phyloP scores from a whole-genome alignment of 2,329 filamentous ascomycete species.

The Aquanectria penicillioides region DNA sequence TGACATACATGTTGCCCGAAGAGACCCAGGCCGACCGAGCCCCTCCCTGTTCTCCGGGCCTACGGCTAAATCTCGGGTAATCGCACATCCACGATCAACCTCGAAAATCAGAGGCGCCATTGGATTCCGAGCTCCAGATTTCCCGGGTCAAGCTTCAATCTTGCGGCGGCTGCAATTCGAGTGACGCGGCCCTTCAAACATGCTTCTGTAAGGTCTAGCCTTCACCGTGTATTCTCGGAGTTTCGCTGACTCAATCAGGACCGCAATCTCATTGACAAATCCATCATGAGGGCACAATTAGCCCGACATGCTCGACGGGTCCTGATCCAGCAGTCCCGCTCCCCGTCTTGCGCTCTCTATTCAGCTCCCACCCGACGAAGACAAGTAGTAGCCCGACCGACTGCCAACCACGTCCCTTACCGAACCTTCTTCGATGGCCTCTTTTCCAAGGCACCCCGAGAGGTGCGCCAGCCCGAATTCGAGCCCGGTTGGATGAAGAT shows the following conservation, averaged over 20 bases:
- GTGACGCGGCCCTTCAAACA: conserved; percentile 34
- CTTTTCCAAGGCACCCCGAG: conserved; percentile 67
- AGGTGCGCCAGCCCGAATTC: conserved; percentile 69
- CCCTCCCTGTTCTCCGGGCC: neutral
- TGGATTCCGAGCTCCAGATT: conserved; percentile 33
- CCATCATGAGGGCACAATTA: conserved; percentile 57
- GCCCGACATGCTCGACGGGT: conserved; percentile 56
- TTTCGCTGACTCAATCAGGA: conserved; percentile 29
- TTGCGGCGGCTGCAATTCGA: conserved; percentile 21
- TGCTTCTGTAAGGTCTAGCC: conserved; percentile 33
- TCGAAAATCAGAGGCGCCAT: conserved; percentile 39
- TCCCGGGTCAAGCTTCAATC: conserved; percentile 25
- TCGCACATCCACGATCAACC: conserved; percentile 23
- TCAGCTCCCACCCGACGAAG: conserved; percentile 43
- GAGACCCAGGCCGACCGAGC: too few species aligned
- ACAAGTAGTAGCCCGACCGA: conserved; percentile 36
- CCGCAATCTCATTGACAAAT: conserved; percentile 40
- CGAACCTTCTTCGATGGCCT: conserved; percentile 69
- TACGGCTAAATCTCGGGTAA: conserved; percentile 39
- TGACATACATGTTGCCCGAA: too few species aligned
- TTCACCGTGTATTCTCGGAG: neutral
- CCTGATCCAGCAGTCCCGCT: conserved; percentile 47
- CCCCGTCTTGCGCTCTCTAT: conserved; percentile 48
- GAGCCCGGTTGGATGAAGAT: conserved; percentile 79
- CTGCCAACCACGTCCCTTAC: conserved; percentile 33